Evolutionary conservation across 1,284 basidiomycete genomes (phyloP).

Genomic region (Apiotrichum domesticum): DNA sequence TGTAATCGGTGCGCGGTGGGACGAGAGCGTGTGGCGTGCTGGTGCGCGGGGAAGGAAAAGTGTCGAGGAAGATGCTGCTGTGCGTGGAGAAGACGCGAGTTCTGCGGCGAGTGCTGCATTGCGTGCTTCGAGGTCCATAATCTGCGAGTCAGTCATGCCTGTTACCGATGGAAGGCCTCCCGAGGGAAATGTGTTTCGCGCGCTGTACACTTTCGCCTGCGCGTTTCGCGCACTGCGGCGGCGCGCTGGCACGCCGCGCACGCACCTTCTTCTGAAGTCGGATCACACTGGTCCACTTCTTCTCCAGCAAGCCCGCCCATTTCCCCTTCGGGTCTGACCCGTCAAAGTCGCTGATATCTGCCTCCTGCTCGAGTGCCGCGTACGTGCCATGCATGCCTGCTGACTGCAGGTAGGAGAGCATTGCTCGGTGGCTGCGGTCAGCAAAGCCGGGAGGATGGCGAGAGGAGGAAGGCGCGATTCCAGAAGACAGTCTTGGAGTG

Average conservation of each 20-base stretch:
- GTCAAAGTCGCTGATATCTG: constrained; percentile 57
- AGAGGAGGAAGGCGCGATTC: neutral
- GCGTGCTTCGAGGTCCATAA: constrained; percentile 79
- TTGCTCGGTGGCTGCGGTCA: constrained; percentile 64
- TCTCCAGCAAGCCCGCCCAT: constrained; percentile 76
- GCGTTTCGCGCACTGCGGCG: too few species aligned
- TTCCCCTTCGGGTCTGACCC: constrained; percentile 72
- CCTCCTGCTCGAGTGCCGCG: constrained; percentile 59
- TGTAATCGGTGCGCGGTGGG: constrained; percentile 71
- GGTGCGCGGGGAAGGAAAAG: constrained; percentile 76
- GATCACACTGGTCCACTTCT: constrained; percentile 93
- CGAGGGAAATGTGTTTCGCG: too few species aligned
- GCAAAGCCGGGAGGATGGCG: too few species aligned
- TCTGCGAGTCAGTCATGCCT: constrained; percentile 49
- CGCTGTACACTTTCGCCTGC: too few species aligned
- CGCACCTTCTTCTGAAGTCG: constrained; percentile 84
- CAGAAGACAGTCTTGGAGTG: too few species aligned
- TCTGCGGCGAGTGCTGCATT: constrained; percentile 72
- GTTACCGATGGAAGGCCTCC: too few species aligned
- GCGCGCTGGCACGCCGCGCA: neutral
- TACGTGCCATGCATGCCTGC: constrained; percentile 61
- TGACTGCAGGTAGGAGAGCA: constrained; percentile 72
- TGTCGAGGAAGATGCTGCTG: constrained; percentile 51
- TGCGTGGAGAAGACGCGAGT: constrained; percentile 49
- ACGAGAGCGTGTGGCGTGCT: constrained; percentile 68